Base-by-base conservation (phyloP, 179 eudicot genomes). In the Silene vulgaris region DNA sequence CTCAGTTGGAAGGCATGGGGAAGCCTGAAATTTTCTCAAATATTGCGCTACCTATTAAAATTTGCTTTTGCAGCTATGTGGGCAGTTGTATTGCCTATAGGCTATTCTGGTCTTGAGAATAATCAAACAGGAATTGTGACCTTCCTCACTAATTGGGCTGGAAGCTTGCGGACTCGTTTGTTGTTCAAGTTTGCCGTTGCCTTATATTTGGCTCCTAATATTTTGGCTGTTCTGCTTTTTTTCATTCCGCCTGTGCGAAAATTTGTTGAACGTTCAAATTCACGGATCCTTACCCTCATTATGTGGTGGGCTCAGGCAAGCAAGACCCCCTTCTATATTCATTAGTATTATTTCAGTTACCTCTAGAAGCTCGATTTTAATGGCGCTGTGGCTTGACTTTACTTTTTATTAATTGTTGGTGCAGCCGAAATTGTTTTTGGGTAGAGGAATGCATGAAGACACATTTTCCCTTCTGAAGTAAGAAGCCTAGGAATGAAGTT, bases 281-380 rank as follows among this genome's bases (percentile, higher is more conserved):
- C 90, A 88, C 85, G 82, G 71, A 79, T 96, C 74, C 66, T 93
- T 78, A 77, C 71, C 71, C 73, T 93, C 77, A 73, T 93, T 40
- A 86, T 90, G 89, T 96, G 99, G 99, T 96, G 99, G 99, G 86
- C 98, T 73, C 99, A 96, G 97, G 99, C 79, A 91, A 85, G 93
- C 74, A 76, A 69, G 62, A 52, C 12, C 69, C 37, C 23, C 57
- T 8, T 60, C 43, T 56, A 23, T 52, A 19, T 67, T 28, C 21
- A 7, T 2, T 3, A 7, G 9, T 32, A 45, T 59, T 37, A 71
- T 63, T 74, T 72, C 20, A 23, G 61, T 65, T 72, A 71, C 59
- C 67, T 71, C 72, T 5, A 5, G 71, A 72, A 75, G 26, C 71
- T 67, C 28, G 8, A 77, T 37, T 21, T 65, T 2, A 56, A 75